Evolutionary conservation across 148 eudicot species (phyloP).

Genomic region (Polygonum maritimum): DNA sequence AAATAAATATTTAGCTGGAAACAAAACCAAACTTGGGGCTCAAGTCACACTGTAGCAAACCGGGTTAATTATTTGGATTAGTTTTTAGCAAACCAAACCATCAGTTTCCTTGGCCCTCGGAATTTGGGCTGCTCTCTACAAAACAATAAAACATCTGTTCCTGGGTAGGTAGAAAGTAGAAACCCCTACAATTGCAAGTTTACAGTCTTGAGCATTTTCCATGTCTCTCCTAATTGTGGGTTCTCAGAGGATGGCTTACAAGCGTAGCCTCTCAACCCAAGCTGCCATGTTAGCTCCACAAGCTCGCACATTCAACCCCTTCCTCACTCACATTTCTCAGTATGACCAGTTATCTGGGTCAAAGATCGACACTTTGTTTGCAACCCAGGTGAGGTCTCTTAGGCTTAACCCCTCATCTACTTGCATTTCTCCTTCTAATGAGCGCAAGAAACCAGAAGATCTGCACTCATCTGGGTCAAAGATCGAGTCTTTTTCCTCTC

Average conservation of each 20-base stretch:
- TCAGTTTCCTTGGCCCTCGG: too few species aligned
- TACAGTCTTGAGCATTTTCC: background rate
- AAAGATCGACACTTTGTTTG: slow-evolving; percentile 8
- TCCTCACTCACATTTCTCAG: slow-evolving; percentile 34
- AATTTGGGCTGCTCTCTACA: too few species aligned
- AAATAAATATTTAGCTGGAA: too few species aligned
- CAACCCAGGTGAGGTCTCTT: slow-evolving; percentile 26
- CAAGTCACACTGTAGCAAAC: too few species aligned
- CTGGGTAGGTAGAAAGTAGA: too few species aligned
- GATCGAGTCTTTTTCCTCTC: slow-evolving; percentile 12
- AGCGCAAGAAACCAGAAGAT: slow-evolving; percentile 9
- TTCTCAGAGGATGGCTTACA: slow-evolving; percentile 45
- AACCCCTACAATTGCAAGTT: too few species aligned
- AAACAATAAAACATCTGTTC: too few species aligned
- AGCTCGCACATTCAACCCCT: slow-evolving; percentile 29
- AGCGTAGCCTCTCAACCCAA: slow-evolving; percentile 52
- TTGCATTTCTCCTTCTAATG: slow-evolving; percentile 32
- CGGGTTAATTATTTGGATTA: too few species aligned
- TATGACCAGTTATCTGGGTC: slow-evolving; percentile 13
- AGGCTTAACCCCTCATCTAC: slow-evolving; percentile 28
- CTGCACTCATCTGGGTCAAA: background rate
- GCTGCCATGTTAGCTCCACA: slow-evolving; percentile 31
- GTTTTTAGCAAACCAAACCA: too few species aligned
- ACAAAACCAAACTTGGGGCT: too few species aligned
- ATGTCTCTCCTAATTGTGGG: background rate